Evolutionary conservation across 148 eudicot genomes (phyloP), one percentile per base, ranked within the genome.

Genomic region (Pouteria glomerata): DNA sequence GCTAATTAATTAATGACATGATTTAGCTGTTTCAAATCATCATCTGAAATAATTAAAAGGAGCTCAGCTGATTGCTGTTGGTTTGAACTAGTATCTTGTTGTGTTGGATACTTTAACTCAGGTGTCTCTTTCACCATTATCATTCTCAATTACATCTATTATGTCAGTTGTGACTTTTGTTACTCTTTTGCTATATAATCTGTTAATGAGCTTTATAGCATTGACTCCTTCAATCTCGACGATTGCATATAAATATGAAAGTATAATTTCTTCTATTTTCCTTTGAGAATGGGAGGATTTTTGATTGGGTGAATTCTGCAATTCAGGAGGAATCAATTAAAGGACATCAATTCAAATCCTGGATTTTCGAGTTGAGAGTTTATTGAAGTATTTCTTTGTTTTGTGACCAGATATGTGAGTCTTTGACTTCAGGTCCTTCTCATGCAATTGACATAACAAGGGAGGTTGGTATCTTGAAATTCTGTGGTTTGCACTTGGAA

Each of bases 381-480:
- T n/a, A n/a, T n/a, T 60, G 31, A 73, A 74, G 52, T 74, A 48
- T 48, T 63, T 75, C 60, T 65, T 27, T 75, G 15, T 29, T 41
- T 62, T 79, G 55, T 84, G 63, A 57, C 55, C 87, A 95, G 98
- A 88, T 95, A 66, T 86, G 82, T 10, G 97, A 95, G 77, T 89
- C 96, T 37, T 73, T 95, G 81, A 95, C 97, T 65, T 85, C 97
- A 39, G 97, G 96, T 61, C 98, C 98, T 45, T 77, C 62, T 44
- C 98, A 95, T 85, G 98, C 93, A 0, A 89, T 84, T 74, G 96
- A 91, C 79, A 86, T 95, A 63, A 91, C 98, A 63, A 89, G 96
- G 77, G 93, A 95, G 97, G 98, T 95, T 78, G 76, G 78, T 13
- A 50, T 39, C 53, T 24, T 24, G 12, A 63, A 56, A 48, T 66